Percentiles rank a stretch among this genome's conserved stretches.
Conservation (phyloP, 495 filamentous ascomycete species). For the Talaromyces thailandensis region DNA sequence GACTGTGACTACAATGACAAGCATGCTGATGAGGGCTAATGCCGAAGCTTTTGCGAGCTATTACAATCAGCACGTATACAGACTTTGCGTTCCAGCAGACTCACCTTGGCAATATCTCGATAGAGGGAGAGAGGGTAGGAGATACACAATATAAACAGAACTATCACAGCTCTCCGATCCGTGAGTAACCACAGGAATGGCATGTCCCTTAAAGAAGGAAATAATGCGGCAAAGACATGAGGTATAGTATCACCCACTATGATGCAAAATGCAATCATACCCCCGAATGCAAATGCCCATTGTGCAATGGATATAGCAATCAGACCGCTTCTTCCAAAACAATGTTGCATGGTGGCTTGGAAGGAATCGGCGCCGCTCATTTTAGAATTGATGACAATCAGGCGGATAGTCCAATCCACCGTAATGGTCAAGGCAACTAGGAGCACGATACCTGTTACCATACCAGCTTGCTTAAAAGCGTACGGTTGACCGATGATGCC, state of each 20-base stretch:
- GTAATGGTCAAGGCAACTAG: constrained; percentile 70
- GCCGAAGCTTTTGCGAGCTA: constrained; percentile 93
- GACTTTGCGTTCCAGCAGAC: background rate
- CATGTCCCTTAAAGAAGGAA: constrained; percentile 63
- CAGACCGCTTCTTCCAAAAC: constrained; percentile 80
- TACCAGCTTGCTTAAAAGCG: constrained; percentile 82
- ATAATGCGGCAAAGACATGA: constrained; percentile 73
- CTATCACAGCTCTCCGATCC: constrained; percentile 72
- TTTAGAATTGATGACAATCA: constrained; percentile 95
- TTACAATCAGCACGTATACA: background rate
- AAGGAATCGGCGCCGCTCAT: constrained; percentile 85
- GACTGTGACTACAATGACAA: constrained; percentile 80
- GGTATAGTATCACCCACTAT: constrained; percentile 96
- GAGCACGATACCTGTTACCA: constrained; percentile 69
- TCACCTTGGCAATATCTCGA: constrained; percentile 92
- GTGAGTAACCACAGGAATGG: constrained; percentile 74
- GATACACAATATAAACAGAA: constrained; percentile 71
- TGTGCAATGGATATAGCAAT: constrained; percentile 86
- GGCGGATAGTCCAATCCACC: constrained; percentile 91
- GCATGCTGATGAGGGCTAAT: constrained; percentile 84
- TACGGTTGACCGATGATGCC: constrained; percentile 98
- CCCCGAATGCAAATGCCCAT: constrained; percentile 97
- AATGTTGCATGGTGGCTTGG: constrained; percentile 88
- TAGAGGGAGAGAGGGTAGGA: constrained; percentile 93
- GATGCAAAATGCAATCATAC: constrained; percentile 96